A percentile compares a stretch with the other conserved stretches of the same genome.
phyloP scores from a whole-genome alignment of 2,329 filamentous ascomycete genomes.

The Davidsoniella virescens region DNA sequence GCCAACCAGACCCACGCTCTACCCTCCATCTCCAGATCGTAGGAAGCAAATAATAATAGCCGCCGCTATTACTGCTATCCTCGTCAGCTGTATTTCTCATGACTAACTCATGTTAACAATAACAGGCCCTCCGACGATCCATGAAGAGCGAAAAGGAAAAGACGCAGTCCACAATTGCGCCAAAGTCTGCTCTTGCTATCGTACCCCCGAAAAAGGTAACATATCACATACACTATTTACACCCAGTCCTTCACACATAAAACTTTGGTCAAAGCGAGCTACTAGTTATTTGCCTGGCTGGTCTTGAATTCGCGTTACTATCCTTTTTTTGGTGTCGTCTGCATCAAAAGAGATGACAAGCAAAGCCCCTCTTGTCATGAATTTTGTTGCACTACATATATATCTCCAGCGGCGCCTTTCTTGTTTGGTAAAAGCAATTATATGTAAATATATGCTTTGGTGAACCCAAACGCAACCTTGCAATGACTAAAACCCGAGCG shows the following conservation, averaged over 20 bases:
- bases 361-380: background rate
- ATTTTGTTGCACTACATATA: background rate
- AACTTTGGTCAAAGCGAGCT: background rate
- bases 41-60: background rate
- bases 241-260: background rate
- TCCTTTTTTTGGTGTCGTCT: background rate
- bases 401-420: background rate
- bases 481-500: too few relatives aligned
- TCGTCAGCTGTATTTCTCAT: background rate
- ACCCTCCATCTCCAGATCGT: background rate
- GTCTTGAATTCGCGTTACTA: background rate
- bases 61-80: background rate
- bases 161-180: slow-evolving; percentile 58
- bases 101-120: slow-evolving; percentile 28
- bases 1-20: background rate
- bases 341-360: background rate
- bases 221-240: background rate
- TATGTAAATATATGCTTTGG: too few relatives aligned
- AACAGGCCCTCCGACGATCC: slow-evolving; percentile 66
- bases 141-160: slow-evolving; percentile 80
- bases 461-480: too few relatives aligned
- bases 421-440: too few relatives aligned
- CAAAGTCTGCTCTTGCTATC: slow-evolving; percentile 77
- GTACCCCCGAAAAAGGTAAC: slow-evolving; percentile 80
- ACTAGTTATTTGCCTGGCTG: background rate